Evolutionary conservation across 2,329 filamentous ascomycete genomes (phyloP).

Genomic region (Septoria petroselini): DNA sequence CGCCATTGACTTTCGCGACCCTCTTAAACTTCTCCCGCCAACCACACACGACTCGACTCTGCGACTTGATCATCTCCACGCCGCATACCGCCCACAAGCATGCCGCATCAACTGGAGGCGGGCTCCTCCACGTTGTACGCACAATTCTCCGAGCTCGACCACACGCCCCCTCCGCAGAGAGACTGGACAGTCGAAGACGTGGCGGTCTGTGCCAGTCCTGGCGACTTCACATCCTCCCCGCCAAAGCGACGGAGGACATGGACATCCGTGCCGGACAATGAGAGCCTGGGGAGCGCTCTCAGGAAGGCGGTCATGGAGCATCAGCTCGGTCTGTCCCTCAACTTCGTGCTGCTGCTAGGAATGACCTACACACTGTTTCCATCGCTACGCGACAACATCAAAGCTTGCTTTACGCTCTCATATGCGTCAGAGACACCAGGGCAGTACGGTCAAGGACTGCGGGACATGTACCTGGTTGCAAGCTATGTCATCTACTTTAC

Average conservation of each 20-base stretch:
- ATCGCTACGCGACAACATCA: slow-evolving; percentile 71
- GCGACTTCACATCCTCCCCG: slow-evolving; percentile 19
- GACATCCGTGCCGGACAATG: slow-evolving; percentile 24
- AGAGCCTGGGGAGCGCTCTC: slow-evolving; percentile 36
- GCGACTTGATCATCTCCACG: slow-evolving; percentile 1
- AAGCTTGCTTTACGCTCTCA: slow-evolving; percentile 82
- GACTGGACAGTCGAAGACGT: slow-evolving; percentile 25
- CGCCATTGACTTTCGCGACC: slow-evolving; percentile 12
- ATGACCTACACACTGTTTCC: slow-evolving; percentile 81
- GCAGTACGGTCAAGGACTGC: slow-evolving; percentile 70
- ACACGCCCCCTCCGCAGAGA: slow-evolving; percentile 25
- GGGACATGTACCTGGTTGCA: slow-evolving; percentile 74
- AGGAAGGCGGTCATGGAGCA: slow-evolving; percentile 42
- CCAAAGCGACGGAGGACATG: slow-evolving; percentile 20
- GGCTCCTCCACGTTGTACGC: slow-evolving; percentile 15
- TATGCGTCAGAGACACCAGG: slow-evolving; percentile 57
- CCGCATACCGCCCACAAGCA: slow-evolving; percentile 4
- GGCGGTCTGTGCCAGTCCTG: slow-evolving; percentile 30
- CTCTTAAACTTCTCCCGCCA: not conserved
- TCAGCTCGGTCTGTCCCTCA: slow-evolving; percentile 68
- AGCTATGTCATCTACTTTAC: slow-evolving; percentile 84
- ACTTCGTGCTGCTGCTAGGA: slow-evolving; percentile 77
- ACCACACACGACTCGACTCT: not conserved
- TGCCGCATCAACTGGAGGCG: slow-evolving; percentile 17
- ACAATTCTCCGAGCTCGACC: slow-evolving; percentile 15